These are phyloP conservation scores for Knufia fluminis DNA, from an alignment of 2,329 filamentous ascomycete species.

Conservation along the genomic window DNA sequence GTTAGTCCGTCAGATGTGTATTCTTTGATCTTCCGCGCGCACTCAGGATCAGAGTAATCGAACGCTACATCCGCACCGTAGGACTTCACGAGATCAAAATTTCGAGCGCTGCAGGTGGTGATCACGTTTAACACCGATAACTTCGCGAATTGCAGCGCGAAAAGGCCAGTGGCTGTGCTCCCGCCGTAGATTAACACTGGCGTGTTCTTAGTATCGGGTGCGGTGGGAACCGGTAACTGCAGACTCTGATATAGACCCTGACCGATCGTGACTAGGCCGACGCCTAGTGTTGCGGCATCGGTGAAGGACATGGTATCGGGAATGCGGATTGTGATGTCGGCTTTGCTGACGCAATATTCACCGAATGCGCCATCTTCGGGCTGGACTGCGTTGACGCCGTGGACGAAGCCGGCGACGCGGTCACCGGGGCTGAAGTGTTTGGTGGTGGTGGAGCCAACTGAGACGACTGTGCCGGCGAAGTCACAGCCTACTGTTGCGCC, in stretches of 20 bases:
- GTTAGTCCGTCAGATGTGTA: constrained; percentile 30
- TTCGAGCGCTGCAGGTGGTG: constrained; percentile 32
- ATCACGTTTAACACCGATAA: constrained; percentile 32
- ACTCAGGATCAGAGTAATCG: constrained; percentile 35
- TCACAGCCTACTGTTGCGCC: constrained; percentile 23
- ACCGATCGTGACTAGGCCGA: constrained; percentile 22
- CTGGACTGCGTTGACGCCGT: constrained; percentile 26
- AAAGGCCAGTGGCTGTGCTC: constrained; percentile 35
- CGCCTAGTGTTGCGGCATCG: constrained; percentile 26
- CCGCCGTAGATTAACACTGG: constrained; percentile 38
- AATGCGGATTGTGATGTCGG: constrained; percentile 26
- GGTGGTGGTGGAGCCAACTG: constrained; percentile 17
- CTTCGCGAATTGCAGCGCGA: constrained; percentile 34
- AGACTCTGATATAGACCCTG: not conserved
- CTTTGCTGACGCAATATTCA: constrained; percentile 27
- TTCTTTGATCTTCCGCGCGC: constrained; percentile 26
- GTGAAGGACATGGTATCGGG: constrained; percentile 27
- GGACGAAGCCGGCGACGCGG: constrained; percentile 29
- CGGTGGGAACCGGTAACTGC: not conserved
- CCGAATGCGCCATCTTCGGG: constrained; percentile 30
- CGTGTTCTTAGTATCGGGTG: not conserved
- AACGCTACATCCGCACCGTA: constrained; percentile 39
- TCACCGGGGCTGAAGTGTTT: constrained; percentile 26
- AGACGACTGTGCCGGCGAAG: constrained; percentile 27
- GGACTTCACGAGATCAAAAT: constrained; percentile 35